These are phyloP conservation scores for Linnemannia hyalina DNA, from an alignment of 192 early-diverging fungal species.

Conservation along the genomic window DNA sequence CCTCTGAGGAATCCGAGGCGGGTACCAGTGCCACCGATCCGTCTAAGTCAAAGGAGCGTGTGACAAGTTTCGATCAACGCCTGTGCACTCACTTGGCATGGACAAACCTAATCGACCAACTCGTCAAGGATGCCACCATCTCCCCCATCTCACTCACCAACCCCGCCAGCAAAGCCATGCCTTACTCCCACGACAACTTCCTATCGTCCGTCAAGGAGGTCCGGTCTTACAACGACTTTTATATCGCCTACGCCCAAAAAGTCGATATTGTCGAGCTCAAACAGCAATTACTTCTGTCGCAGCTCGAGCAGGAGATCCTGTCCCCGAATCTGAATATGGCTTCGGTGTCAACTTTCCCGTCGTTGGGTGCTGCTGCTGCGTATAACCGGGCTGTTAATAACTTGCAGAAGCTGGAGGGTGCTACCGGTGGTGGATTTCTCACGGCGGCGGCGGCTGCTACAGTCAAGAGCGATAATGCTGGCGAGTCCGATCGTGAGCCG, in stretches of 20 bases:
- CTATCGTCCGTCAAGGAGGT: conserved; percentile 34
- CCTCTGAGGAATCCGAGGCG: background rate
- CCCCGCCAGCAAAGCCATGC: background rate
- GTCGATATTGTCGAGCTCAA: conserved; percentile 37
- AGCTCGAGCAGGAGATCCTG: conserved; percentile 42
- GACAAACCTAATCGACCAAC: conserved; percentile 26
- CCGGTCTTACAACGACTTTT: conserved; percentile 51
- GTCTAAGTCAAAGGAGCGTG: background rate
- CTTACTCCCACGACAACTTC: background rate
- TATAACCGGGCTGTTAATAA: background rate
- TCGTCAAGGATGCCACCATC: conserved; percentile 27
- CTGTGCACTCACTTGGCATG: conserved; percentile 41
- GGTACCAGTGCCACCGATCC: background rate
- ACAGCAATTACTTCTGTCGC: conserved; percentile 27
- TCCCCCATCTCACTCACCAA: background rate
- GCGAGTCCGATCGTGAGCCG: background rate
- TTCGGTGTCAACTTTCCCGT: conserved; percentile 7
- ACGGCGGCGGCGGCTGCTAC: background rate
- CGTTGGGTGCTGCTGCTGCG: background rate
- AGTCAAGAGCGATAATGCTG: background rate
- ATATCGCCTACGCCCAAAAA: conserved; percentile 45
- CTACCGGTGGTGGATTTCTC: background rate
- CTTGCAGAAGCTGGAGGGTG: background rate
- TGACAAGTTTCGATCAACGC: conserved; percentile 38
- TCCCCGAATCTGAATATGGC: conserved; percentile 26